Evolutionary conservation across 1,139 yeast genomes (phyloP).

Genomic region (Pneumocystis jirovecii): DNA sequence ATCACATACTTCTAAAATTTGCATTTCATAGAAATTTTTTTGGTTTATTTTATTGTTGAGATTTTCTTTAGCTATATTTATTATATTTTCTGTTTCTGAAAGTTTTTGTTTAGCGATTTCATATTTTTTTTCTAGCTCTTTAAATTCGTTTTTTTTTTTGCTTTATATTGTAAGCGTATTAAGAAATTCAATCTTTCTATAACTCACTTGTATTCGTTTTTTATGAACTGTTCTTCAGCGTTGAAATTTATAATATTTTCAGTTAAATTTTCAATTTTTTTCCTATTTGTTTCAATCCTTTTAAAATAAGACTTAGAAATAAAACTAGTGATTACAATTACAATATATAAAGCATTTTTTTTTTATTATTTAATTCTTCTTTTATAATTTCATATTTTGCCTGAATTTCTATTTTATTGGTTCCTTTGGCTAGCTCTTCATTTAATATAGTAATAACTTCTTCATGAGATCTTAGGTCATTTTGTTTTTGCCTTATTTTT

Average conservation of each 20-base stretch:
- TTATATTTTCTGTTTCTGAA: background rate
- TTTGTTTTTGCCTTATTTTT: slow-evolving; percentile 14
- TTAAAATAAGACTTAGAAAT: background rate
- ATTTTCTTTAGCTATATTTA: background rate
- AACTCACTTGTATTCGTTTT: background rate
- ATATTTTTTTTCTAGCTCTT: background rate
- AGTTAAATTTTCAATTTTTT: background rate
- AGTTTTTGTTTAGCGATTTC: background rate
- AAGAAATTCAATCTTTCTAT: background rate
- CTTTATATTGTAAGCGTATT: background rate
- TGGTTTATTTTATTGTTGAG: background rate
- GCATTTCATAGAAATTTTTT: slow-evolving; percentile 1
- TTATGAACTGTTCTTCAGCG: background rate
- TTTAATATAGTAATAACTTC: slow-evolving; percentile 33
- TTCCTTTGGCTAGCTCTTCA: slow-evolving; percentile 27
- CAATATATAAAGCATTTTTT: slow-evolving; percentile 4
- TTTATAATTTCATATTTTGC: slow-evolving; percentile 14
- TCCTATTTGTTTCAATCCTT: background rate
- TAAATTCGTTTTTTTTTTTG: background rate
- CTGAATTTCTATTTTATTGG: slow-evolving; percentile 18
- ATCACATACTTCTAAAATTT: slow-evolving; percentile 8
- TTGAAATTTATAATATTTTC: background rate
- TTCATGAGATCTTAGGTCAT: slow-evolving; percentile 22
- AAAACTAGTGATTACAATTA: background rate
- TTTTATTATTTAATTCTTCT: slow-evolving; percentile 10